phyloP scores from a whole-genome alignment of 495 filamentous ascomycete genomes.

The Talaromyces liani region DNA sequence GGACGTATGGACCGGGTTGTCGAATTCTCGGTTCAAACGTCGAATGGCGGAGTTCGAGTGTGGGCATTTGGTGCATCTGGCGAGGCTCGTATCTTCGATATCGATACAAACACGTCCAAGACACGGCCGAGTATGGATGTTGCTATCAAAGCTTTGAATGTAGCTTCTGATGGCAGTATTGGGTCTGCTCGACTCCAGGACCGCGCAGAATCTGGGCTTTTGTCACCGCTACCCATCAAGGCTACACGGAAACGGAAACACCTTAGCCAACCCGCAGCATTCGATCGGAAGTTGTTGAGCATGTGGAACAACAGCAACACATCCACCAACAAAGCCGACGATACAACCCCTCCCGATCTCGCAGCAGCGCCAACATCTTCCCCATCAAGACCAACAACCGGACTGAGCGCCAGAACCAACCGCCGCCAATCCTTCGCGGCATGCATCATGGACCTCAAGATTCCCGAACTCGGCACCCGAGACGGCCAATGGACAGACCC shows the following conservation, averaged over 20 bases:
- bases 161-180: slow-evolving; percentile 24
- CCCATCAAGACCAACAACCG: background rate
- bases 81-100: slow-evolving; percentile 25
- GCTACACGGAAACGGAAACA: slow-evolving; percentile 26
- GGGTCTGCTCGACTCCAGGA: slow-evolving; percentile 14
- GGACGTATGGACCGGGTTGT: slow-evolving; percentile 28
- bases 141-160: slow-evolving; percentile 19
- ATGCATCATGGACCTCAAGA: slow-evolving; percentile 34
- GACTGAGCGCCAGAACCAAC: slow-evolving; percentile 3
- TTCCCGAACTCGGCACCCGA: slow-evolving; percentile 23
- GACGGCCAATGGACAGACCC: slow-evolving; percentile 17
- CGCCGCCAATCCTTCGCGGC: slow-evolving; percentile 30
- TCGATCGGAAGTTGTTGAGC: slow-evolving; percentile 5
- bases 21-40: slow-evolving; percentile 30
- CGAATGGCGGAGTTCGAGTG: slow-evolving; percentile 27
- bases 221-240: slow-evolving; percentile 5
- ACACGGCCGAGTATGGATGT: slow-evolving; percentile 10
- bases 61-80: slow-evolving; percentile 33
- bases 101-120: slow-evolving; percentile 25
- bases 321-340: background rate
- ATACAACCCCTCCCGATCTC: background rate
- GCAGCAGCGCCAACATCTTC: background rate
- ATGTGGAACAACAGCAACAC: slow-evolving; percentile 1
- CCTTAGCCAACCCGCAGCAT: slow-evolving; percentile 9
- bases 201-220: slow-evolving; percentile 7